Conservation (phyloP, 495 filamentous ascomycete species). For the Aspergillus cavernicola region DNA sequence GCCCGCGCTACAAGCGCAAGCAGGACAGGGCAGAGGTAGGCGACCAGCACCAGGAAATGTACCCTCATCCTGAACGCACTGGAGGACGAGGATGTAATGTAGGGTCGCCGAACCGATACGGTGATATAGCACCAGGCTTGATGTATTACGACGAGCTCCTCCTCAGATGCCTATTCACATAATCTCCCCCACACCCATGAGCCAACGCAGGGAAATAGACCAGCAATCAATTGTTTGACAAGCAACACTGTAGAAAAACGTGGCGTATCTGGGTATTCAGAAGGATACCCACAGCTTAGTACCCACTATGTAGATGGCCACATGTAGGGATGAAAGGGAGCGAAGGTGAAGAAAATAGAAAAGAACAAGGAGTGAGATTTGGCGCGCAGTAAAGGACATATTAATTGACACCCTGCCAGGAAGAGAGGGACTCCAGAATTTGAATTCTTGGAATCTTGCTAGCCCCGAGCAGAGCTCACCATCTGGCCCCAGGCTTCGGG, state of each 20-base stretch:
- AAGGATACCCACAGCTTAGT: neutral
- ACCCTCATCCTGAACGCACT: slow-evolving; percentile 15
- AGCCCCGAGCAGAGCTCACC: slow-evolving; percentile 10
- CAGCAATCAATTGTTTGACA: neutral
- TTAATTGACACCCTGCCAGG: slow-evolving; percentile 9
- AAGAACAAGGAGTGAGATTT: slow-evolving; percentile 2
- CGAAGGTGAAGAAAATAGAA: neutral
- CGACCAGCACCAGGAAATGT: slow-evolving; percentile 4
- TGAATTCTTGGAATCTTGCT: slow-evolving; percentile 8
- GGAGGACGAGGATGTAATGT: neutral
- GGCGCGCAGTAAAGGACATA: slow-evolving; percentile 7
- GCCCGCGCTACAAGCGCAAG: slow-evolving; percentile 15
- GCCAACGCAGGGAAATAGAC: neutral
- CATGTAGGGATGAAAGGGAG: neutral
- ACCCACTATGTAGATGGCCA: slow-evolving; percentile 16
- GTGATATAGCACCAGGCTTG: slow-evolving; percentile 1
- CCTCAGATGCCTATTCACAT: slow-evolving; percentile 5
- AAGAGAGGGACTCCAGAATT: slow-evolving; percentile 8
- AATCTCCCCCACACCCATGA: slow-evolving; percentile 3
- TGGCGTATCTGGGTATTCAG: slow-evolving; percentile 9
- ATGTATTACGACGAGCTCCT: neutral
- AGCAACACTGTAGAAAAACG: slow-evolving; percentile 15
- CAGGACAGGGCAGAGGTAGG: slow-evolving; percentile 13
- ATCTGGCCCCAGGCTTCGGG: slow-evolving; percentile 7
- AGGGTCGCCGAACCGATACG: neutral